These are phyloP conservation scores for Eragrostis tef DNA, from an alignment of 202 grass and related monocot genomes.

Conservation along the genomic window DNA sequence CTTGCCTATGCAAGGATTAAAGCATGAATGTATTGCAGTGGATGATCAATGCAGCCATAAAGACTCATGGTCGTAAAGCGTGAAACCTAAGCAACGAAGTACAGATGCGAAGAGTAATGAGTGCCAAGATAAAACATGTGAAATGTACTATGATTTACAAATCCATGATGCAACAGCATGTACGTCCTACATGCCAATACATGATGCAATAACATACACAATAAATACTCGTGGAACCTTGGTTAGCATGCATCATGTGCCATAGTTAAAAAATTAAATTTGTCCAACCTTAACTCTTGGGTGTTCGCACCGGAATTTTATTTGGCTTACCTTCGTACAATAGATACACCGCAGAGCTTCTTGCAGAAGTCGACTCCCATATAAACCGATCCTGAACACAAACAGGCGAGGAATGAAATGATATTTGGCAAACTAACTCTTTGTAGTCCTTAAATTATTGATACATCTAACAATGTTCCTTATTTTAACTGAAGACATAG, in stretches of 20 bases:
- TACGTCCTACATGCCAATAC: background rate
- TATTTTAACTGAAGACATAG: background rate
- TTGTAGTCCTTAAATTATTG: slow-evolving; percentile 17
- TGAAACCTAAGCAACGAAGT: background rate
- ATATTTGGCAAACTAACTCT: slow-evolving; percentile 21
- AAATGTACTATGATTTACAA: slow-evolving; percentile 10
- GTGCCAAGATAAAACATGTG: background rate
- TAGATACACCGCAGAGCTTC: slow-evolving; percentile 94
- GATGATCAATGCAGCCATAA: background rate
- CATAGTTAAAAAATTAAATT: background rate
- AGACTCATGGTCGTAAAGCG: background rate
- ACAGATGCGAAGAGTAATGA: background rate
- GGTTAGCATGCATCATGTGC: slow-evolving; percentile 16
- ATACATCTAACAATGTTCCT: slow-evolving; percentile 24
- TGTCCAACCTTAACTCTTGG: background rate
- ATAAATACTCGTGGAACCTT: background rate
- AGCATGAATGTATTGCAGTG: background rate
- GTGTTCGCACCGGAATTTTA: background rate
- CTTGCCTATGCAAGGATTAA: slow-evolving; percentile 14
- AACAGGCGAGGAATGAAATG: slow-evolving; percentile 33
- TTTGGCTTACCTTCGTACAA: slow-evolving; percentile 76
- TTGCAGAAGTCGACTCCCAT: slow-evolving; percentile 95
- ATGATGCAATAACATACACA: slow-evolving; percentile 7
- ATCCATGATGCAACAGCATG: slow-evolving; percentile 19
- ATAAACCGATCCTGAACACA: slow-evolving; percentile 71